Base-by-base conservation (phyloP, 2,329 filamentous ascomycete genomes). In the Trichoderma endophyticum region DNA sequence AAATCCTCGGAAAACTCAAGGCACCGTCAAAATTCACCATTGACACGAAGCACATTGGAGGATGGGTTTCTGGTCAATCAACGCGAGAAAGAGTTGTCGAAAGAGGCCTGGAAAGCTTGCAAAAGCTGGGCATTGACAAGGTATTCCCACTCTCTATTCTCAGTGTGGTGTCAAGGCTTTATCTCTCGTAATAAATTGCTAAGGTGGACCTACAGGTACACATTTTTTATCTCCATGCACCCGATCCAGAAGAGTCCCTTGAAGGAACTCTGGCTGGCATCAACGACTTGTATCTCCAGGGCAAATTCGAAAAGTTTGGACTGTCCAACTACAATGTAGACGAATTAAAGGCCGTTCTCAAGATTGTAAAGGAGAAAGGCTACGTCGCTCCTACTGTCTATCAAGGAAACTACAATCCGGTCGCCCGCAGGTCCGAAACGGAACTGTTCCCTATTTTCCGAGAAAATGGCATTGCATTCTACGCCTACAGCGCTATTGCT, bases 391-490 rank as follows among this genome's bases (percentile, higher is more conserved):
- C 84, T 1, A 79, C 77, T 8, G 82, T 83, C n/a, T 85, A 83
- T 69, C 81, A 86, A 74, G 83, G 84, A 12, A 77, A 80, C 26
- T 85, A 85, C 77, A 83, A 83, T 72, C 77, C 81, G 6, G 76
- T 85, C 24, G 77, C 76, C 30, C 79, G 84, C 59, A 76, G 77
- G 15, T 76, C 75, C 21, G 84, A 85, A 72, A 75, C 75, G 18
- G 78, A 80, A n/a, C 77, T 84, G 6, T 79, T 84, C 65, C 81
- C 82, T 2, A 73, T 80, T 0, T 75, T 84, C 28, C 79, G 82
- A 1, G 76, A 80, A 57, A 75, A 81, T 61, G 75, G 75, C 60
- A 83, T 85, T 6, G 73, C 80, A 0, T 84, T 84, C 66, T 81
- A 81, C 68, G 82, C 79, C 0, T 85, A 81, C 68, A 81, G 78